phyloP scores from a whole-genome alignment of 495 filamentous ascomycete species.

The Astrothelium macrocarpum region DNA sequence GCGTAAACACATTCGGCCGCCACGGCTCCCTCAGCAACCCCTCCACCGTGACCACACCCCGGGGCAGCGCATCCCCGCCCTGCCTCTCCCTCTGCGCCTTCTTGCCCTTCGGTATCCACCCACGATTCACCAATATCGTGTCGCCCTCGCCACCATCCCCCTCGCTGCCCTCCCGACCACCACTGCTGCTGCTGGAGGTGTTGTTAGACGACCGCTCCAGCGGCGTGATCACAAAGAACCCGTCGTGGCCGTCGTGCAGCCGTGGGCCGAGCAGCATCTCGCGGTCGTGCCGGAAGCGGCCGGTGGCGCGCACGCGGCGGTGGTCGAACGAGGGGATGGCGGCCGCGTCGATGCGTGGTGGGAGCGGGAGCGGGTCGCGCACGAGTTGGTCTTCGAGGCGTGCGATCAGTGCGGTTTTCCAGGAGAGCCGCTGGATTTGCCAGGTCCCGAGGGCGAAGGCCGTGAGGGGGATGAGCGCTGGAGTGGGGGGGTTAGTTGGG shows the following conservation, averaged over 20 bases:
- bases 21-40: slow-evolving; percentile 81
- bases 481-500: background rate
- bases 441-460: slow-evolving; percentile 85
- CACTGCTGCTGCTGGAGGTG: slow-evolving; percentile 15
- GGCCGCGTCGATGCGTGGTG: slow-evolving; percentile 65
- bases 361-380: slow-evolving; percentile 75
- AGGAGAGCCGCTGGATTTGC: slow-evolving; percentile 87
- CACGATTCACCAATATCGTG: slow-evolving; percentile 74
- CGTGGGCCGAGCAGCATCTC: slow-evolving; percentile 95
- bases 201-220: slow-evolving; percentile 55
- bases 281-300: slow-evolving; percentile 69
- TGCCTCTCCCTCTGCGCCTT: slow-evolving; percentile 51
- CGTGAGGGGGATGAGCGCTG: slow-evolving; percentile 82
- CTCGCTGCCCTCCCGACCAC: slow-evolving; percentile 42
- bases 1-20: slow-evolving; percentile 97
- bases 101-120: slow-evolving; percentile 74
- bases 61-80: slow-evolving; percentile 46
- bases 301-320: slow-evolving; percentile 69
- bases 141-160: slow-evolving; percentile 51
- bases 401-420: slow-evolving; percentile 88
- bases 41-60: slow-evolving; percentile 62
- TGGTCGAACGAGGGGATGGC: slow-evolving; percentile 87
- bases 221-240: slow-evolving; percentile 83
- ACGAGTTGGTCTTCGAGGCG: slow-evolving; percentile 83
- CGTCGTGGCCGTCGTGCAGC: slow-evolving; percentile 77